phyloP scores from a whole-genome alignment of 352 stramenopile genomes.

The Pelagophyceae sp. region DNA sequence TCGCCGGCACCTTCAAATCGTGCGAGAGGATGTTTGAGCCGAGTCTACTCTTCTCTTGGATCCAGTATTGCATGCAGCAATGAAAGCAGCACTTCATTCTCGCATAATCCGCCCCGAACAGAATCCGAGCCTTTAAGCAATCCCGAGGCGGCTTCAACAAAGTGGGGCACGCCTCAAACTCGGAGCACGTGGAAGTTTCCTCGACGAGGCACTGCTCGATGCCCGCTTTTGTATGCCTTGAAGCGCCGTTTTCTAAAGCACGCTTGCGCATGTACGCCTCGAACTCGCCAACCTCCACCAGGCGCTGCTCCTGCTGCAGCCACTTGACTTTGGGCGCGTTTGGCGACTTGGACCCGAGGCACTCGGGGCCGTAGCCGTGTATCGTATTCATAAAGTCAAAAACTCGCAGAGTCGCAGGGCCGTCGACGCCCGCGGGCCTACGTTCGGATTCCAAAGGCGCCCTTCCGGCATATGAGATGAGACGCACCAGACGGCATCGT shows the following conservation, averaged over 20 bases:
- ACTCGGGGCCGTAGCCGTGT: neutral
- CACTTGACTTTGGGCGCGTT: neutral
- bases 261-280: no score
- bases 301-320: neutral
- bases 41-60: slow-evolving; percentile 4
- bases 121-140: neutral
- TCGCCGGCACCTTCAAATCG: neutral
- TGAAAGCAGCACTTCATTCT: slow-evolving; percentile 14
- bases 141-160: neutral
- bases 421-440: neutral
- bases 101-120: neutral
- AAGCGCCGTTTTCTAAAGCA: no score
- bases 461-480: no score
- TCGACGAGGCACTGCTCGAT: slow-evolving; percentile 13
- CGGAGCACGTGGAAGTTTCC: no score
- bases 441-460: no score
- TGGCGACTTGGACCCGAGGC: neutral
- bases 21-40: neutral
- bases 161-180: no score
- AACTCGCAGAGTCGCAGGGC: neutral
- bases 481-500: neutral
- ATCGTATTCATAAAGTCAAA: neutral
- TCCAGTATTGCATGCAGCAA: slow-evolving; percentile 7
- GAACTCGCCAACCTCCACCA: no score
- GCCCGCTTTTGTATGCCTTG: neutral